Base-by-base conservation (phyloP, 2,329 filamentous ascomycete genomes). In the Alternaria dauci region DNA sequence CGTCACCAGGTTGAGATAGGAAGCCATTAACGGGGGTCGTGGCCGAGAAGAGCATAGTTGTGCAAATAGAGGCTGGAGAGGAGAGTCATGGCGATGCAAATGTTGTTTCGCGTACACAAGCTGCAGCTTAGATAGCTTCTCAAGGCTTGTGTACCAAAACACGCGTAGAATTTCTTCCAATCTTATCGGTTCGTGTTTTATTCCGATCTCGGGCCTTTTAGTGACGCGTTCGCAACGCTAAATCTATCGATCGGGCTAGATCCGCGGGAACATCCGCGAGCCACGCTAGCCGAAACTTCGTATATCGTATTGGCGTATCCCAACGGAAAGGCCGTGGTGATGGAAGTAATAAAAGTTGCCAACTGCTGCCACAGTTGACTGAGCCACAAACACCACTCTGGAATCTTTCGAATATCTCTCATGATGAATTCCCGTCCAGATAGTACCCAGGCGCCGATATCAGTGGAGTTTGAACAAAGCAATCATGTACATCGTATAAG, bases 21-120 rank as follows among this genome's bases (percentile, higher is more conserved):
- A 53, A 39, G 54, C 44, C 54, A 34, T 43, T 52, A 38, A 36
- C 38, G 4, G 46, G 54, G 16, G n/a, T 14, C n/a, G 36, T 28
- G 12, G 54, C 54, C 14, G 54, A 57, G 38, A 52, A 44, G 46
- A 57, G 54, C 42, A 53, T 53, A 18, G 41, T 58, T 46, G 55
- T 41, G 48, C 25, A 53, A 23, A 20, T 20, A 12, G 55, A 58
- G 48, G 48, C 41, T 47, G 48, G 52, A 18, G 26, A 26, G 16
- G n/a, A 20, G 8, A 46, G 44, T 25, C 36, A 46, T 51, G 46
- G 28, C 28, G 18, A 38, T 28, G 38, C 38, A 38, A 26, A 32
- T 25, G 25, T n/a, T 23, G n/a, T 38, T n/a, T 32, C 9, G n/a
- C 16, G 14, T 26, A 53, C 14, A 30, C 23, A 32, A 25, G 12